These are phyloP conservation scores for Flaveria sonorensis DNA, from an alignment of 129 eudicot species.

Conservation along the genomic window DNA sequence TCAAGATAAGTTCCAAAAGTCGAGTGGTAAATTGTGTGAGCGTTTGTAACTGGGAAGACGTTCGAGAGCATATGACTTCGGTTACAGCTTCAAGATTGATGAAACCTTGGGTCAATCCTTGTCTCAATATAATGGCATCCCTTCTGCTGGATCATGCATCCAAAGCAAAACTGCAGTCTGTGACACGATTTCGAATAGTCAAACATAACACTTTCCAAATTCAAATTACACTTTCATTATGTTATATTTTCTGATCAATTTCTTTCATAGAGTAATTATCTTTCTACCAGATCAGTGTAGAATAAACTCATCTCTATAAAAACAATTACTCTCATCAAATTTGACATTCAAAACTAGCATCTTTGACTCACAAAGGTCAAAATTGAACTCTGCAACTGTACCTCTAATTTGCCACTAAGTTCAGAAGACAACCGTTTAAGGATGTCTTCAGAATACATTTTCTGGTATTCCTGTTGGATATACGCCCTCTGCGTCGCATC, in stretches of 20 bases:
- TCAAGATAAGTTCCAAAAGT: constrained; percentile 48
- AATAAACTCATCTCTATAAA: background rate
- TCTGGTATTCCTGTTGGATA: constrained; percentile 46
- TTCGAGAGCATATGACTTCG: constrained; percentile 58
- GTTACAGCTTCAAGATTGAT: constrained; percentile 49
- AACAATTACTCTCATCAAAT: background rate
- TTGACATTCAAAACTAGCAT: background rate
- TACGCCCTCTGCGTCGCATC: constrained; percentile 45
- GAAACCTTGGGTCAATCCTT: constrained; percentile 37
- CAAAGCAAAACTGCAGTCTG: constrained; percentile 64
- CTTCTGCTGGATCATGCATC: constrained; percentile 75
- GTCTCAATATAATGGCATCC: constrained; percentile 49
- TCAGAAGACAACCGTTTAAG: constrained; percentile 50
- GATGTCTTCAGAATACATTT: constrained; percentile 49
- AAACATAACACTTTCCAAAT: constrained; percentile 11
- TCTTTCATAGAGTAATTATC: background rate
- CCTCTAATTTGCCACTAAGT: constrained; percentile 48
- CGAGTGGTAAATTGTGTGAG: constrained; percentile 44
- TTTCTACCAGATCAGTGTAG: background rate
- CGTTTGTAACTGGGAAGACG: constrained; percentile 43
- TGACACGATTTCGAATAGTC: constrained; percentile 21
- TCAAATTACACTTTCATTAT: constrained; percentile 1
- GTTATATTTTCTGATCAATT: background rate
- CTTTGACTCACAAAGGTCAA: constrained; percentile 20
- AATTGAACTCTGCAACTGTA: background rate